Evolutionary conservation across 495 filamentous ascomycete genomes (phyloP).

Genomic region (Tuber microsphaerosporum): DNA sequence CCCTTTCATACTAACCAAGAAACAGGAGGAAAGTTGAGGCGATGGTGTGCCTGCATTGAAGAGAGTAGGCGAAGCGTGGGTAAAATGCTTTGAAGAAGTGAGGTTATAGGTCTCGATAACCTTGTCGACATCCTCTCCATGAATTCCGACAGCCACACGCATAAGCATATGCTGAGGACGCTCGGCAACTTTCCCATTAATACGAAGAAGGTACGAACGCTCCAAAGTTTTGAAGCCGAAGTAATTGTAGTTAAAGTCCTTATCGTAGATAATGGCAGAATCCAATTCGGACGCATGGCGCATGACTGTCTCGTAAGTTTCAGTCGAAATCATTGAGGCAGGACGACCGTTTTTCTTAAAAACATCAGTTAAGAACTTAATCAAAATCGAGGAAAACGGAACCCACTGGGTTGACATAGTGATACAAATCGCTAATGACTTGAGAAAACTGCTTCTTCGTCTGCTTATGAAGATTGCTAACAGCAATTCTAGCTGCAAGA

Average conservation of each 20-base stretch:
- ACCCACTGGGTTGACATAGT: slow-evolving; percentile 77
- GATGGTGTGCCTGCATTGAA: slow-evolving; percentile 96
- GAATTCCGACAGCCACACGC: slow-evolving; percentile 95
- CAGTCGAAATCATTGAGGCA: slow-evolving; percentile 86
- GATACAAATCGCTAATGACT: slow-evolving; percentile 84
- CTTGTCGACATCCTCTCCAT: slow-evolving; percentile 87
- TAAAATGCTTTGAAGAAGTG: slow-evolving; percentile 97
- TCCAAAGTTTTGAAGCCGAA: slow-evolving; percentile 99
- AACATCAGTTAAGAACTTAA: background rate
- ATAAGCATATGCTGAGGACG: slow-evolving; percentile 98
- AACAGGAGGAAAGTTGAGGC: slow-evolving; percentile 91
- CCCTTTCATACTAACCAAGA: slow-evolving; percentile 96
- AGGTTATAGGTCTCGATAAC: slow-evolving; percentile 95
- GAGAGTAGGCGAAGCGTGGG: slow-evolving; percentile 91
- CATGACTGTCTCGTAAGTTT: slow-evolving; percentile 85
- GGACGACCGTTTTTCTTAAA: slow-evolving; percentile 62
- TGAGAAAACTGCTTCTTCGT: slow-evolving; percentile 98
- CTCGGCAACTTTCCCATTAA: slow-evolving; percentile 89
- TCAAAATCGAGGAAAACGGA: background rate
- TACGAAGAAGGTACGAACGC: slow-evolving; percentile 88
- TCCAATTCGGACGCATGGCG: slow-evolving; percentile 92
- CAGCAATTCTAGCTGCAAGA: slow-evolving; percentile 94
- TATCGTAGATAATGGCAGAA: slow-evolving; percentile 97
- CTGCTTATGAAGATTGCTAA: slow-evolving; percentile 99
- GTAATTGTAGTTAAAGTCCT: slow-evolving; percentile 99